Conservation (phyloP, 306 rosid species). For the Vigna angularis region DNA sequence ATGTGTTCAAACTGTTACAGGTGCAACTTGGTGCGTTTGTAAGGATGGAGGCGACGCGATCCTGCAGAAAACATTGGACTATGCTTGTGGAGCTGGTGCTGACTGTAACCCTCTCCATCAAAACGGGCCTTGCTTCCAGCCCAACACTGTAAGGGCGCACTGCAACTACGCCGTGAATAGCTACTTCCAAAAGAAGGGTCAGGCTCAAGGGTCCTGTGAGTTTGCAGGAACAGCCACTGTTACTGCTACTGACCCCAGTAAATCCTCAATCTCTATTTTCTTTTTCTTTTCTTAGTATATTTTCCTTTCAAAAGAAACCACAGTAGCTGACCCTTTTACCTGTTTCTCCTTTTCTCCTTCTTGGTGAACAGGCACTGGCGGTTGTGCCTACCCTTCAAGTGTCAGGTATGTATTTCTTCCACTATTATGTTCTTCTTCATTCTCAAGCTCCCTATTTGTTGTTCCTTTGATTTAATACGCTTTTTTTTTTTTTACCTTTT, state of each 20-base stretch:
- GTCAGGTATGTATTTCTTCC: slow-evolving; percentile 64
- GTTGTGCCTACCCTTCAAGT: slow-evolving; percentile 75
- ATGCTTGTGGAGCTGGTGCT: slow-evolving; percentile 94
- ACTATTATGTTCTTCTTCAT: background rate
- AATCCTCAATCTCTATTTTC: background rate
- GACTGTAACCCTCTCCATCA: slow-evolving; percentile 71
- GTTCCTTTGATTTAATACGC: background rate
- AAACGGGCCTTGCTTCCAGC: slow-evolving; percentile 65
- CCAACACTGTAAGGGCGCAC: slow-evolving; percentile 75
- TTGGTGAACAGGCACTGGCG: slow-evolving; percentile 64
- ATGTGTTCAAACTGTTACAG: slow-evolving; percentile 41
- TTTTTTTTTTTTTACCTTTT: background rate
- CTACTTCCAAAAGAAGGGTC: slow-evolving; percentile 81
- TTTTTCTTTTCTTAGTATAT: background rate
- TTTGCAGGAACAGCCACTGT: slow-evolving; percentile 69
- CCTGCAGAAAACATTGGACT: slow-evolving; percentile 78
- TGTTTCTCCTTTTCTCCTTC: background rate
- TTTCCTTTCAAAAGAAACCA: background rate
- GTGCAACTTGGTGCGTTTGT: slow-evolving; percentile 85
- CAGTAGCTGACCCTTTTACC: background rate
- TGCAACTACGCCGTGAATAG: slow-evolving; percentile 87
- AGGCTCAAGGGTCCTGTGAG: slow-evolving; percentile 72
- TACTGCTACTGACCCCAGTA: slow-evolving; percentile 75
- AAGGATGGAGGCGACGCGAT: slow-evolving; percentile 64
- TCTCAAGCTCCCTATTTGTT: background rate